phyloP scores from a whole-genome alignment of 164 flowering plant genomes.

The Sedum album region DNA sequence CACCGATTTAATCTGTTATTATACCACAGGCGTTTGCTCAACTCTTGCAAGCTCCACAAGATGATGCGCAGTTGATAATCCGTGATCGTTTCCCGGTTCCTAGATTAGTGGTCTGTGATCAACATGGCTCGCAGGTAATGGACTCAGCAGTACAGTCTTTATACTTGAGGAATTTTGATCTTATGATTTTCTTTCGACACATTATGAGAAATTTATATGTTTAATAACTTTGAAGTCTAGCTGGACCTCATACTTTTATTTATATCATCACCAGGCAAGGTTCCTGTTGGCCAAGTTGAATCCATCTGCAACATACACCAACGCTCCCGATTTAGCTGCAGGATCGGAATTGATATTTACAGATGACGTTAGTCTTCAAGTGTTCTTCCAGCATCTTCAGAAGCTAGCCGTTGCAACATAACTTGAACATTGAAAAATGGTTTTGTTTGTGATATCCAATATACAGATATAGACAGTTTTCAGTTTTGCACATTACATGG shows the following conservation, averaged over 20 bases:
- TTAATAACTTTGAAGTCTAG: not conserved
- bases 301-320: conserved; percentile 85
- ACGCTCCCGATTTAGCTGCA: conserved; percentile 53
- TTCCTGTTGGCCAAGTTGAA: conserved; percentile 82
- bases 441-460: not conserved
- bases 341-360: conserved; percentile 94
- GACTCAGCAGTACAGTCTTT: not conserved
- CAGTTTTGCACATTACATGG: not conserved
- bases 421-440: not conserved
- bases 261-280: conserved; percentile 50
- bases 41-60: conserved; percentile 73
- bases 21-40: conserved; percentile 65
- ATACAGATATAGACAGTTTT: not conserved
- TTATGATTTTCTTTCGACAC: not conserved
- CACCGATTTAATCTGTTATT: not conserved
- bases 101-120: conserved; percentile 91
- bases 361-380: conserved; percentile 91
- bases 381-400: conserved; percentile 93
- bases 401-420: conserved; percentile 52
- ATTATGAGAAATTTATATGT: not conserved
- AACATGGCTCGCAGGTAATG: conserved; percentile 93
- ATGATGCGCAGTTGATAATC: conserved; percentile 63
- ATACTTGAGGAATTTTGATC: not conserved
- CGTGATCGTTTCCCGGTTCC: conserved; percentile 91
- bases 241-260: not conserved